Conservation (phyloP, 139 green algal genomes). For the Picochlorum costavermella region DNA sequence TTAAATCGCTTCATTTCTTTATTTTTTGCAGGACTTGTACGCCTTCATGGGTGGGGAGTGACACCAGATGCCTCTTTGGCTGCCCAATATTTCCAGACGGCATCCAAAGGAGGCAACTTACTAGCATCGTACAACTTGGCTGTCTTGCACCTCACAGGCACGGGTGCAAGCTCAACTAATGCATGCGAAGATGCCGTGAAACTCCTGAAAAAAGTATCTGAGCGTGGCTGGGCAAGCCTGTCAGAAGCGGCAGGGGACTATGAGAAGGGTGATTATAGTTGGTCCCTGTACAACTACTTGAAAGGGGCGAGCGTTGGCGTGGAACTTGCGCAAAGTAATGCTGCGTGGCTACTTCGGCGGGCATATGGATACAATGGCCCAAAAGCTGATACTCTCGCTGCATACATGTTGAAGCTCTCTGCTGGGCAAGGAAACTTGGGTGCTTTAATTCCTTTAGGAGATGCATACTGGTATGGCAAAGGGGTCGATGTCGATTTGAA, state of each 20-base stretch:
- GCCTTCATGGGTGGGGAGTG: conserved; percentile 50
- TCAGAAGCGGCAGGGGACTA: conserved; percentile 50
- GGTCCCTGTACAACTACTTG: conserved; percentile 64
- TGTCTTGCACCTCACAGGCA: conserved; percentile 64
- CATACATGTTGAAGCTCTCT: conserved; percentile 31
- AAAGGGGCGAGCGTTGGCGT: conserved; percentile 72
- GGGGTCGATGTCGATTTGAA: conserved; percentile 38
- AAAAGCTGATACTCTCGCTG: not conserved
- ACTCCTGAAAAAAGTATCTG: not conserved
- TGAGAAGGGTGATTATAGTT: conserved; percentile 41
- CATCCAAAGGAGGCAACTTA: conserved; percentile 48
- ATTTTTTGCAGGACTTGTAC: conserved; percentile 73
- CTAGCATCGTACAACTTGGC: conserved; percentile 87
- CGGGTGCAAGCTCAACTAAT: conserved; percentile 7
- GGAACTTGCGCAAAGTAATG: conserved; percentile 86
- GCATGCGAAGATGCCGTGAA: conserved; percentile 7
- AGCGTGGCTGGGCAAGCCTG: conserved; percentile 2
- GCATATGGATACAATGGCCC: conserved; percentile 18
- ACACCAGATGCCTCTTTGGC: conserved; percentile 16
- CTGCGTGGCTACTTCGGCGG: conserved; percentile 78
- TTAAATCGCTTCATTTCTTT: conserved; percentile 8
- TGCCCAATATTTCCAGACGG: conserved; percentile 24
- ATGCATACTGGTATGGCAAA: conserved; percentile 81
- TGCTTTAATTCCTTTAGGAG: conserved; percentile 66
- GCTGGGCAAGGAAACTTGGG: conserved; percentile 68